Percentiles rank a stretch among this genome's conserved stretches.
These are phyloP conservation scores for Neoscytalidium dimidiatum DNA, from an alignment of 2,329 filamentous ascomycete species.

Conservation along the genomic window DNA sequence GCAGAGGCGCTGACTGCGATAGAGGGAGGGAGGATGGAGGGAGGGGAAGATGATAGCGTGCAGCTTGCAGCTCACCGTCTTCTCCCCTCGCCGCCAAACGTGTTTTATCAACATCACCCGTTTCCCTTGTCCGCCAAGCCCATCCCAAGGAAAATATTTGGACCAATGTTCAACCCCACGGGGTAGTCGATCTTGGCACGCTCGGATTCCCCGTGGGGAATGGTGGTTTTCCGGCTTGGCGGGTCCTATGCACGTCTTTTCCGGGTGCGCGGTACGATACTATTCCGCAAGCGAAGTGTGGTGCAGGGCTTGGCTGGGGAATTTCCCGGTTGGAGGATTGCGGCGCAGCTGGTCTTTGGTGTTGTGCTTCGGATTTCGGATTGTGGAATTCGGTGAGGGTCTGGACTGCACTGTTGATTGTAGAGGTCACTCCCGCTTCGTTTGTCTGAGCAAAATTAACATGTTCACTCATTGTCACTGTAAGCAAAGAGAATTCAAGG, in stretches of 20 bases:
- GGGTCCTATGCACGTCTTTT: neutral
- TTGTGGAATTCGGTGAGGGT: neutral
- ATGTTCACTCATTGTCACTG: neutral
- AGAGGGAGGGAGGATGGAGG: neutral
- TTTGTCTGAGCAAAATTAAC: too few species aligned
- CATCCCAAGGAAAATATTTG: neutral
- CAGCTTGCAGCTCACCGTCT: neutral
- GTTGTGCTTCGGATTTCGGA: neutral
- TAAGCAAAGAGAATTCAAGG: neutral
- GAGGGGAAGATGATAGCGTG: neutral
- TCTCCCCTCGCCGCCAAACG: neutral
- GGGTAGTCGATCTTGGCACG: conserved; percentile 5
- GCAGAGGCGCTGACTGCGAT: neutral
- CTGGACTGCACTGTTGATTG: neutral
- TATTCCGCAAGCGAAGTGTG: neutral
- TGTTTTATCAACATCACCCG: conserved; percentile 4
- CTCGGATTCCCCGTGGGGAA: conserved; percentile 3
- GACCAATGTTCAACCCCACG: neutral
- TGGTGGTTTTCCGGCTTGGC: neutral
- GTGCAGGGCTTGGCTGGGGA: neutral
- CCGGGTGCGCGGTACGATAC: neutral
- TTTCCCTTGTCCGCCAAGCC: neutral
- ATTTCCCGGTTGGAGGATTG: neutral
- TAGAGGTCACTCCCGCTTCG: too few species aligned
- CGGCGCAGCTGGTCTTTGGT: neutral